A percentile compares a stretch with the other conserved stretches of the same genome.
Evolutionary conservation across 345 rosid genomes (phyloP).

Genomic region (Durio zibethinus): DNA sequence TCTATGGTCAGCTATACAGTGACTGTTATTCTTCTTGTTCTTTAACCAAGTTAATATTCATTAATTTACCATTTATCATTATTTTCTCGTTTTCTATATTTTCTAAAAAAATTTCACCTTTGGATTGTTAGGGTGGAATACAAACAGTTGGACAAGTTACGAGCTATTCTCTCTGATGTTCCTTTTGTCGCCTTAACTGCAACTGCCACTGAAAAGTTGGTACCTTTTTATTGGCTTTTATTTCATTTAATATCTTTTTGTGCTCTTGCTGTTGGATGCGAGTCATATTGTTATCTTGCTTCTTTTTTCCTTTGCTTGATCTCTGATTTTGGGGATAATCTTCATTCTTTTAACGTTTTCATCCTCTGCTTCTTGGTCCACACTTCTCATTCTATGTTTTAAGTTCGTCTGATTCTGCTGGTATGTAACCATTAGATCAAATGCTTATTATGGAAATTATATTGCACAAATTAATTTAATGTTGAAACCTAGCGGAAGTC

Average conservation of each 20-base stretch:
- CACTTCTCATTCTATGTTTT: too few relatives aligned
- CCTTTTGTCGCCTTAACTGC: constrained; percentile 53
- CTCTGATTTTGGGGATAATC: background rate
- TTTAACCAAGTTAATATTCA: too few relatives aligned
- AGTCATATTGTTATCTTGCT: background rate
- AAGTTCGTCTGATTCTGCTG: background rate
- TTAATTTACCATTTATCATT: background rate
- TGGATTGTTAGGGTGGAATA: constrained; percentile 41
- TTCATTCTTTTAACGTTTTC: background rate
- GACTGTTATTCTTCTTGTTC: too few relatives aligned
- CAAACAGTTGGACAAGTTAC: constrained; percentile 41
- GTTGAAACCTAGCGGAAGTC: too few relatives aligned
- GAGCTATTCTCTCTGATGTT: constrained; percentile 31
- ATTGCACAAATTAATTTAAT: too few relatives aligned
- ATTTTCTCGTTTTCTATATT: background rate
- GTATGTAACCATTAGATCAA: background rate
- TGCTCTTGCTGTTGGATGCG: background rate
- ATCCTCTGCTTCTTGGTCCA: background rate
- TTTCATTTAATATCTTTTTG: background rate
- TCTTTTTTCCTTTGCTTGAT: background rate
- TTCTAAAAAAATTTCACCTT: background rate
- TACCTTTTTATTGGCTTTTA: background rate
- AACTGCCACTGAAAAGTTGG: constrained; percentile 47
- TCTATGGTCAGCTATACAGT: background rate
- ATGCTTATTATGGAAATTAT: background rate